Conservation (phyloP, 2,329 filamentous ascomycete genomes). For the Monilinia fructigena region DNA sequence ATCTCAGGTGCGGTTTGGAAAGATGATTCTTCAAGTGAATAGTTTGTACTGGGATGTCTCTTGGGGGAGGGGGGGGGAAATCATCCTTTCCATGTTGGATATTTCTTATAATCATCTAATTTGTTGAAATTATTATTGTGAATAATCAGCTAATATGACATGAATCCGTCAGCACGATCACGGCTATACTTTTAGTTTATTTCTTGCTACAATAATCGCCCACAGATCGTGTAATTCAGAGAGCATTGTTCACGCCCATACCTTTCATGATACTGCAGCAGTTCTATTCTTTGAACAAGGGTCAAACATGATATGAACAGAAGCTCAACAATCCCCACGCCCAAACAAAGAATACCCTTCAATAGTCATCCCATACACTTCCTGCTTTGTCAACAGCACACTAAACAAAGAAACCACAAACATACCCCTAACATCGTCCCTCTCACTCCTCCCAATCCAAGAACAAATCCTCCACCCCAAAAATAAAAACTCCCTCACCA, state of each 20-base stretch:
- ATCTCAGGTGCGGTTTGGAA: constrained; percentile 15
- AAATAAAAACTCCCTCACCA: not conserved
- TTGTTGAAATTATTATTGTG: no score
- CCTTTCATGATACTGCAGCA: not conserved
- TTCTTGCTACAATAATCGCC: not conserved
- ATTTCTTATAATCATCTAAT: no score
- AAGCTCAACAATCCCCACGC: not conserved
- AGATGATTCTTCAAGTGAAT: not conserved
- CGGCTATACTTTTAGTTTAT: not conserved
- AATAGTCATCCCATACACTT: not conserved
- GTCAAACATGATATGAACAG: no score
- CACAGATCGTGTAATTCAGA: not conserved
- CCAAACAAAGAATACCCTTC: not conserved
- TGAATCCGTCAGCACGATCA: not conserved
- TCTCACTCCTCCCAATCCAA: not conserved
- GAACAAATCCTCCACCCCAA: not conserved
- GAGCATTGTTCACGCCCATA: not conserved
- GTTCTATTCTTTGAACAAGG: not conserved
- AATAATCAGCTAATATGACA: not conserved
- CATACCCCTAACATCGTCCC: not conserved
- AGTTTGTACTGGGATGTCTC: constrained; percentile 1
- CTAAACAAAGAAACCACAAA: not conserved
- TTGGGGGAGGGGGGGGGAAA: no score
- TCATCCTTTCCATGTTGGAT: no score
- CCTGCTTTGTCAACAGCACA: no score